Evolutionary conservation across 1,139 yeast genomes (phyloP).

Genomic region (Candida tropicalis): DNA sequence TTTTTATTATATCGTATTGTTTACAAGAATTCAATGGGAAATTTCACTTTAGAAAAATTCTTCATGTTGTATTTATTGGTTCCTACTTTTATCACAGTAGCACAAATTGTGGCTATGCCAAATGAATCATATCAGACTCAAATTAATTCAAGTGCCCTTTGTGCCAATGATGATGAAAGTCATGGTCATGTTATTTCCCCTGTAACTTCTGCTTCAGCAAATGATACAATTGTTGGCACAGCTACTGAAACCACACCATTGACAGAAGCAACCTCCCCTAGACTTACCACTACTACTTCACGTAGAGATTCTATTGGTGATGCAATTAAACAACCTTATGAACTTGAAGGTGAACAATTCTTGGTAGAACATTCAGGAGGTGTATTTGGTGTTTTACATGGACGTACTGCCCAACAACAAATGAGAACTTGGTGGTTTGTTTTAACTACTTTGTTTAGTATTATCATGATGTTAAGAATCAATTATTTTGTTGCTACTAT

Average conservation of each 20-base stretch:
- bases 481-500: conserved; percentile 52
- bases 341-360: conserved; percentile 40
- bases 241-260: conserved; percentile 3
- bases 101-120: conserved; percentile 47
- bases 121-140: conserved; percentile 40
- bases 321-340: conserved; percentile 49
- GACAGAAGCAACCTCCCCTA: neutral
- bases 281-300: neutral
- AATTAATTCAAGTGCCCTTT: conserved; percentile 29
- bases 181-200: conserved; percentile 10
- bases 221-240: conserved; percentile 18
- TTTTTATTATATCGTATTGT: conserved; percentile 40
- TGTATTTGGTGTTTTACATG: conserved; percentile 47
- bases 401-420: conserved; percentile 43
- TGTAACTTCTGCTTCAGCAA: conserved; percentile 12
- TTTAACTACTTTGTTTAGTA: conserved; percentile 41
- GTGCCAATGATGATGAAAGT: conserved; percentile 26
- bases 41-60: conserved; percentile 34
- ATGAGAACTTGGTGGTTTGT: conserved; percentile 46
- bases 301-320: conserved; percentile 50
- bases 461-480: conserved; percentile 46
- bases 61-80: conserved; percentile 41
- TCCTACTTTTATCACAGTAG: conserved; percentile 41
- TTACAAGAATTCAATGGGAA: conserved; percentile 29
- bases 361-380: conserved; percentile 41